These are phyloP conservation scores for Endogone sp. DNA, from an alignment of 192 early-diverging fungal species.

Conservation along the genomic window DNA sequence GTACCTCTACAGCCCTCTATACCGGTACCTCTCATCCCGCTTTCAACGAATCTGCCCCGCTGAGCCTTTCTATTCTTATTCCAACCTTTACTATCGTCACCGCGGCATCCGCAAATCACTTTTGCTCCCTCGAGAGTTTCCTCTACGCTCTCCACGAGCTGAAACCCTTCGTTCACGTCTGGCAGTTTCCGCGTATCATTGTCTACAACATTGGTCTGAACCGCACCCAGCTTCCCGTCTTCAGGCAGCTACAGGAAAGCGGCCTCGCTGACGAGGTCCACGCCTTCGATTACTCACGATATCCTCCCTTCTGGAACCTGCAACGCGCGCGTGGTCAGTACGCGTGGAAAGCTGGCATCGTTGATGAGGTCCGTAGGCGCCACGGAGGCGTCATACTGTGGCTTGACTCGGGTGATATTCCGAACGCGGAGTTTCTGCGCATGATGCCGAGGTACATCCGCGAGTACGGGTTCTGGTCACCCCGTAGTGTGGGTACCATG, in stretches of 20 bases:
- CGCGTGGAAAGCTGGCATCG: slow-evolving; percentile 52
- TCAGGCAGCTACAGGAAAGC: slow-evolving; percentile 30
- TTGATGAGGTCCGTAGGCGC: slow-evolving; percentile 39
- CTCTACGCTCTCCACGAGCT: slow-evolving; percentile 39
- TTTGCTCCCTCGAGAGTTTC: slow-evolving; percentile 45
- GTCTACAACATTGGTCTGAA: slow-evolving; percentile 51
- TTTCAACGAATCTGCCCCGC: no score
- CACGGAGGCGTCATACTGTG: slow-evolving; percentile 41
- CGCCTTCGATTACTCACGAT: slow-evolving; percentile 38
- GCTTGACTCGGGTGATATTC: slow-evolving; percentile 48
- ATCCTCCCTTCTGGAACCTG: slow-evolving; percentile 49
- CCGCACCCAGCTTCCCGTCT: slow-evolving; percentile 26
- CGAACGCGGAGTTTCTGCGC: slow-evolving; percentile 34
- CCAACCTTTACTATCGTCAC: slow-evolving; percentile 48
- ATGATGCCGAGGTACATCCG: slow-evolving; percentile 3
- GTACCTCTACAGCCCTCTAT: no score
- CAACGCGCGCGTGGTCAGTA: slow-evolving; percentile 39
- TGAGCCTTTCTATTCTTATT: no score
- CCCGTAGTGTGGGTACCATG: slow-evolving; percentile 37
- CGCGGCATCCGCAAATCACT: slow-evolving; percentile 44
- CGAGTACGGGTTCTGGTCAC: slow-evolving; percentile 48
- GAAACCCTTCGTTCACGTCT: slow-evolving; percentile 22
- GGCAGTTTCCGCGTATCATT: slow-evolving; percentile 33
- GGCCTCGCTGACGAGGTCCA: slow-evolving; percentile 39
- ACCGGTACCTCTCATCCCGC: no score